These are phyloP conservation scores for Rhazya stricta DNA, from an alignment of 257 asterid genomes.

Conservation along the genomic window DNA sequence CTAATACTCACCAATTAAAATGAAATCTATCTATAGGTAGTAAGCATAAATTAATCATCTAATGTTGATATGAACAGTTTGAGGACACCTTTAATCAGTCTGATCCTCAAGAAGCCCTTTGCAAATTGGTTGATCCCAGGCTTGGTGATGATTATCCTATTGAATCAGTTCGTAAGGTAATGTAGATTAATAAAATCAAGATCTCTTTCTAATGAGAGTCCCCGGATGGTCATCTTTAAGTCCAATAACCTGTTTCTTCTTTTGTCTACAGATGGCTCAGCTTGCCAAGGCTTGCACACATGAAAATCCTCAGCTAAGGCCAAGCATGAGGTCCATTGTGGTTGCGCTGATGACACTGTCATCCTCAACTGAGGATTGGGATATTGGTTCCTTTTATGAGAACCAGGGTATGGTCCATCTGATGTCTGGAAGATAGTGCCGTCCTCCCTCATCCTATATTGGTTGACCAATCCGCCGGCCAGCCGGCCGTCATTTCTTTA, in stretches of 20 bases:
- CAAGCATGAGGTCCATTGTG: conserved; percentile 87
- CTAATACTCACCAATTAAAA: background rate
- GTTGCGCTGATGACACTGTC: conserved; percentile 87
- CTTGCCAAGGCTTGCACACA: conserved; percentile 79
- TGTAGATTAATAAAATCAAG: background rate
- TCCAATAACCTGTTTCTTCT: background rate
- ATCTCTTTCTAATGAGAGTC: background rate
- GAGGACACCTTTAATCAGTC: conserved; percentile 52
- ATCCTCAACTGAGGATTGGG: conserved; percentile 82
- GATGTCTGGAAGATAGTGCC: conserved; percentile 55
- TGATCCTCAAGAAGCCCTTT: conserved; percentile 44
- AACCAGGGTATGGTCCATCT: conserved; percentile 65
- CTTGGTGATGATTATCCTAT: conserved; percentile 55
- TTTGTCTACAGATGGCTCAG: conserved; percentile 53
- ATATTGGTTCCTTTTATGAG: conserved; percentile 66
- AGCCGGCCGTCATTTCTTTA: background rate
- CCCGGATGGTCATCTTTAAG: background rate
- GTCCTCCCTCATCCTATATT: background rate
- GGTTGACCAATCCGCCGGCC: background rate
- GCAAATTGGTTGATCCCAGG: conserved; percentile 67
- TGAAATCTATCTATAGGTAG: background rate
- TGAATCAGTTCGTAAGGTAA: conserved; percentile 69
- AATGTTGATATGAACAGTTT: conserved; percentile 40
- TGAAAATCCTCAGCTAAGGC: conserved; percentile 76
- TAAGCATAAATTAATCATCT: background rate